Evolutionary conservation across 2,329 filamentous ascomycete species (phyloP), one percentile per base, ranked within the genome.

Genomic region (Trichoderma simmonsii): DNA sequence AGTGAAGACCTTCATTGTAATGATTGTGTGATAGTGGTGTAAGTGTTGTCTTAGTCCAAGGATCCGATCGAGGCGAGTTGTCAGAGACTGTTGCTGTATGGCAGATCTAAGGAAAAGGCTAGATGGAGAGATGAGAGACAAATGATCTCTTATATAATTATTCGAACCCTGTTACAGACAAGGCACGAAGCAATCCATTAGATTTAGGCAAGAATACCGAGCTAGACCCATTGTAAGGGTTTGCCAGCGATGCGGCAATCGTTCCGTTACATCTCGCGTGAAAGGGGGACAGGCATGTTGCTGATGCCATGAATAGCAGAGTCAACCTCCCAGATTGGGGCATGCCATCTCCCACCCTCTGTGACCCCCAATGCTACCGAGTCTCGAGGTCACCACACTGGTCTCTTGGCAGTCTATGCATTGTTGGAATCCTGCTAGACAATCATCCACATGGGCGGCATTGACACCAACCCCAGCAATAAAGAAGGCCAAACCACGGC

Each of bases 1-100:
- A 48, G 62, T 64, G 39, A 73, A 62, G 24, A 66, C 18, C 70
- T 73, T 73, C 72, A 73, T 73, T 34, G 30, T 63, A 56, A 57
- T 6, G 26, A 51, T 24, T 6, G 21, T 54, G 21, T 30, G 26
- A 30, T 6, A 28, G 15, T 57, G 26, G 1, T 30, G 1, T 3
- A 30, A n/a, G 3, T 30, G 54, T 57, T 57, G 54, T 30, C 43
- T 51, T 21, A 21, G n/a, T 2, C n/a, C 2, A 15, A 1, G 0
- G 3, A n/a, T 32, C 9, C 18, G 3, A 28, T 21, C 3, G 60
- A 21, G 11, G 4, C 9, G 36, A 51, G 36, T 6, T 21, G 24
- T 48, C 7, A 51, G 36, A 64, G 18, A 32, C 26, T 64, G 15
- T 48, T 26, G 61, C 24, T 51, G 59, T 28, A 26, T n/a, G 6